A percentile compares a stretch with the other conserved stretches of the same genome.
Conservation (phyloP, 805 yeast genomes). For the Cyberlindnera galapagoensis region DNA sequence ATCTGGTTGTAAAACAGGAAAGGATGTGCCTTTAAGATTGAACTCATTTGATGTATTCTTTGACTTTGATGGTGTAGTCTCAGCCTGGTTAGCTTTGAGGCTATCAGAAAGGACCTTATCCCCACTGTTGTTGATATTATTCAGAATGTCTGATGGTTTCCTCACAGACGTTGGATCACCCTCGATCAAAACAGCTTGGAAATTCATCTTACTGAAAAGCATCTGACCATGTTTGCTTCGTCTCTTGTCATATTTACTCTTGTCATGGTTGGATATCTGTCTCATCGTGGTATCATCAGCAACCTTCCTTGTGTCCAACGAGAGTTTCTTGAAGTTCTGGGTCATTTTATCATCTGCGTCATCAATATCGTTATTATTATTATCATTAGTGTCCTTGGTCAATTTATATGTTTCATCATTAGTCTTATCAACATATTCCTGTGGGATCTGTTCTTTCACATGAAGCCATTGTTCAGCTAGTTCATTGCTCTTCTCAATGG, state of each 20-base stretch:
- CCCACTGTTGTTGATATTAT: conserved; percentile 1
- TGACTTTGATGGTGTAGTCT: conserved; percentile 11
- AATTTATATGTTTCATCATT: too few relatives aligned
- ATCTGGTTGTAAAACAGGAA: too few relatives aligned
- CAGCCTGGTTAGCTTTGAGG: conserved; percentile 11
- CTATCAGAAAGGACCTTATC: conserved; percentile 10
- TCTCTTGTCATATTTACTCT: conserved; percentile 18
- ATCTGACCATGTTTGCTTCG: conserved; percentile 31
- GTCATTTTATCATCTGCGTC: conserved; percentile 7
- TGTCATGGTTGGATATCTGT: conserved; percentile 4
- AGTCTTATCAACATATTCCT: conserved; percentile 17
- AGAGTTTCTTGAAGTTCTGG: conserved; percentile 18
- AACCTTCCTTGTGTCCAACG: conserved; percentile 14
- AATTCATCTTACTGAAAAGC: conserved; percentile 34
- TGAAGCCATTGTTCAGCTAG: conserved; percentile 30
- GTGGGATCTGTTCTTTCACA: conserved; percentile 15
- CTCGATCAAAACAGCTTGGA: conserved; percentile 31
- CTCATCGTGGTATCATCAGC: conserved; percentile 5
- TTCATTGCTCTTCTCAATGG: conserved; percentile 29
- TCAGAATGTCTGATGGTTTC: conserved; percentile 14
- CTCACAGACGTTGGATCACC: conserved; percentile 26
- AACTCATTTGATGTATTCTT: conserved; percentile 3
- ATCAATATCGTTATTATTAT: conserved; percentile 3
- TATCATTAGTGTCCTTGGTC: conserved; percentile 1
- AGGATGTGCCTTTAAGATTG: too few relatives aligned